Base-by-base conservation (phyloP, 2,329 filamentous ascomycete genomes). In the Fusarium chlamydosporum region DNA sequence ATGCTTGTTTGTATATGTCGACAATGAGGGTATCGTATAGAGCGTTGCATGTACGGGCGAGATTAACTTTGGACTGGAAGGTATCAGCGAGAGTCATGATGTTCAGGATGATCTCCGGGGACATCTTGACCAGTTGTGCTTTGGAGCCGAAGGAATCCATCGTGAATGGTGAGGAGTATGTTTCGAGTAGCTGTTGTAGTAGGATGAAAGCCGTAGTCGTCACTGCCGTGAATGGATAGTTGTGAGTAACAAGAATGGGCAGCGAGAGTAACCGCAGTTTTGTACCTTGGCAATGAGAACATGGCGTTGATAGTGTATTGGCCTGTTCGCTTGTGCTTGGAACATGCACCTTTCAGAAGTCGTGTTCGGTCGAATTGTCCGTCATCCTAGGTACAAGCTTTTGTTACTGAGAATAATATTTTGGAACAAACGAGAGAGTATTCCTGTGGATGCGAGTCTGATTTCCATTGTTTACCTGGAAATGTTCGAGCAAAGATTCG, bases 331-430 rank as follows among this genome's bases (percentile, higher is more conserved):
- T 26, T 27, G 12, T 5, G 46, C 34, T 37, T 33, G 11, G 16
- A 35, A 6, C 4, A 27, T 29, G 26, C 11, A 13, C 11, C 8
- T 6, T n/a, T 31, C 3, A 11, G 27, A 31, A 0, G 7, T 1
- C 9, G 7, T 45, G 27, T 45, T 9, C 27, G 6, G n/a, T 8
- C 16, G 1, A 10, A 11, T 9, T 31, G 27, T 15, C 5, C 42
- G 1, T 9, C 5, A 6, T 4, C 4, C 15, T 3, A 1, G n/a
- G 8, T n/a, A 18, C 27, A 45, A 20, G 27, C n/a, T 26, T 45
- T 31, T 31, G 26, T n/a, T n/a, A 1, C 9, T 2, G 10, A 41
- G 18, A 43, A 11, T 4, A 8, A 4, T 3, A 7, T 1, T 0
- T 9, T 12, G 2, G 1, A n/a, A 43, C 41, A 43, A 43, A 43